Evolutionary conservation across 2,329 filamentous ascomycete genomes (phyloP).

Genomic region (Magnaporthiopsis incrustans): DNA sequence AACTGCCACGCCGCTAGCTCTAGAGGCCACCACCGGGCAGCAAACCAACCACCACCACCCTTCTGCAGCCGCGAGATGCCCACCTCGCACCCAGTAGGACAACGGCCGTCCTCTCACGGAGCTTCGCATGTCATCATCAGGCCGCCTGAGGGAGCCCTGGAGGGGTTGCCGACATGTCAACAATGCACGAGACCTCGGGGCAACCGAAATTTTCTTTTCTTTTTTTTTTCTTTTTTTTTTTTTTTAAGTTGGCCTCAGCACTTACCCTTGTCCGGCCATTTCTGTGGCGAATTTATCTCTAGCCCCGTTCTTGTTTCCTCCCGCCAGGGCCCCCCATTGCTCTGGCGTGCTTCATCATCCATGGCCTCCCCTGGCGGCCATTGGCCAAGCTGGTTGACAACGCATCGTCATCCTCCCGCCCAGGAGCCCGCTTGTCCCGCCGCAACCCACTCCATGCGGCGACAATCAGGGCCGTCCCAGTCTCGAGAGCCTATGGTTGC

Average conservation of each 20-base stretch:
- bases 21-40: neutral
- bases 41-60: neutral
- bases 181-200: neutral
- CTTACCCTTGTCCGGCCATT: neutral
- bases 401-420: neutral
- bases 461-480: neutral
- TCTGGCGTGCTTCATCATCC: neutral
- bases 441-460: neutral
- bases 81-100: neutral
- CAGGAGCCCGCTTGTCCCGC: neutral
- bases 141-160: neutral
- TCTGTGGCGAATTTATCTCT: neutral
- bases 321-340: neutral
- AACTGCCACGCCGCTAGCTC: conserved; percentile 5
- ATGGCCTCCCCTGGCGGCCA: neutral
- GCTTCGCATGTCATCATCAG: neutral
- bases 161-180: neutral
- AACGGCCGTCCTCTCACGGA: neutral
- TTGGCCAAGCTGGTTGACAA: neutral
- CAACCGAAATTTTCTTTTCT: neutral
- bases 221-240: neutral
- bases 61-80: neutral
- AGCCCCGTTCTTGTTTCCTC: neutral
- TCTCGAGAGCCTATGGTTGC: neutral
- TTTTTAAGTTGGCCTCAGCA: neutral